Conservation (phyloP, 192 early-diverging fungal species). For the Ambispora gerdemannii region DNA sequence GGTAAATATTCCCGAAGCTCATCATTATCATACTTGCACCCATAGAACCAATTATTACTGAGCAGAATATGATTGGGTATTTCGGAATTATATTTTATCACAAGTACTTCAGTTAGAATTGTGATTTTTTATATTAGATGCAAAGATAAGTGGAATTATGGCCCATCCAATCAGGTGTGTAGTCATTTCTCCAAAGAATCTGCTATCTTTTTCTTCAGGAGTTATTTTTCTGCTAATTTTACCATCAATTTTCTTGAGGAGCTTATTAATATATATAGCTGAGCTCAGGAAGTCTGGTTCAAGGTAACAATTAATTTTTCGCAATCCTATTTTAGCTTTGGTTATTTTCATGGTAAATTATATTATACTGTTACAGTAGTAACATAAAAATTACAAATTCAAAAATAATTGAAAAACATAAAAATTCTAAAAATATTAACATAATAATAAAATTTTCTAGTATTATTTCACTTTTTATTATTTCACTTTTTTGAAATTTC, state of each 20-base stretch:
- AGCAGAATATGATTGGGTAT: conserved; percentile 8
- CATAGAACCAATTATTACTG: background rate
- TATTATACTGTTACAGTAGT: background rate
- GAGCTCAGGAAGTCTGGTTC: background rate
- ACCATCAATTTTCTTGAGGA: conserved; percentile 7
- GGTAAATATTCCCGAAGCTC: conserved; percentile 2
- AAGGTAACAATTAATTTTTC: conserved; percentile 1
- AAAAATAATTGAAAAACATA: too few species aligned
- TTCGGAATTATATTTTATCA: conserved; percentile 4
- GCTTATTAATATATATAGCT: background rate
- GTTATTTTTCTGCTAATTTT: conserved; percentile 5
- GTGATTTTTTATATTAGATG: conserved; percentile 1
- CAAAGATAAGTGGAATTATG: conserved; percentile 1
- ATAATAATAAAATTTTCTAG: too few species aligned
- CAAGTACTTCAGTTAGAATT: conserved; percentile 7
- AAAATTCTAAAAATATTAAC: too few species aligned
- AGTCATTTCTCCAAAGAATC: conserved; percentile 14
- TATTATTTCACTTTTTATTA: too few species aligned
- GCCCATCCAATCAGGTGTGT: conserved; percentile 15
- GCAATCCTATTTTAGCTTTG: conserved; percentile 14
- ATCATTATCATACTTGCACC: conserved; percentile 9
- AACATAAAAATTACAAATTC: too few species aligned
- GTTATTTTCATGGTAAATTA: conserved; percentile 4
- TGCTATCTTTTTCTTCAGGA: conserved; percentile 12
- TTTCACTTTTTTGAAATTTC: too few species aligned